phyloP scores from a whole-genome alignment of 202 grass and related monocot genomes.

The Carex sylvatica region DNA sequence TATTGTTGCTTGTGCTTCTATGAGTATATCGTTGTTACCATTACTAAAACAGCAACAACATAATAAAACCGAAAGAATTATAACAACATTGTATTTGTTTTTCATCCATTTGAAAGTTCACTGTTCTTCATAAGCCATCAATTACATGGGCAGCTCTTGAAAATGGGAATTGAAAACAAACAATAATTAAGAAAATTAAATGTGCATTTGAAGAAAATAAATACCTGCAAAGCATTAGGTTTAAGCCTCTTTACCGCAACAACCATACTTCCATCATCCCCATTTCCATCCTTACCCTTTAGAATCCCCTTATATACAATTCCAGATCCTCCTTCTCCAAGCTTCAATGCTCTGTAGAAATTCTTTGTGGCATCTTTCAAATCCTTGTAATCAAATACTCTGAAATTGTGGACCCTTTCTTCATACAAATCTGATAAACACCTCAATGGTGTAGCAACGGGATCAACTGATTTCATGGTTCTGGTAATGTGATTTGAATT shows the following conservation, averaged over 20 bases:
- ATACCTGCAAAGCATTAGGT: constrained; percentile 53
- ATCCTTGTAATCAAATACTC: constrained; percentile 49
- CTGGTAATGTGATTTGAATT: constrained; percentile 33
- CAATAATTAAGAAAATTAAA: neutral
- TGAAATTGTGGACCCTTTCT: constrained; percentile 53
- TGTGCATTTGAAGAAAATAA: neutral
- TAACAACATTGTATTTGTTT: neutral
- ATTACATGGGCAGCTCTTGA: neutral
- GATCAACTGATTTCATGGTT: neutral
- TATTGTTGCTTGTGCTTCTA: neutral
- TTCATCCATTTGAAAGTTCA: neutral
- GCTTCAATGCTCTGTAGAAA: constrained; percentile 59
- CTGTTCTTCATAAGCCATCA: neutral
- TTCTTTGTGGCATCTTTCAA: constrained; percentile 56
- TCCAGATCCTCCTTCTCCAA: constrained; percentile 71
- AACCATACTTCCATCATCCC: constrained; percentile 29
- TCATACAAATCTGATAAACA: constrained; percentile 73
- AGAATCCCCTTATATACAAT: constrained; percentile 70
- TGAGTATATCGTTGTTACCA: neutral
- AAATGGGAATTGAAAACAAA: neutral
- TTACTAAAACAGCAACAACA: neutral
- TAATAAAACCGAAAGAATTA: neutral
- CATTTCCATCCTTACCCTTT: constrained; percentile 31
- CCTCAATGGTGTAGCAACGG: constrained; percentile 13
- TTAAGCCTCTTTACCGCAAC: constrained; percentile 67